These are phyloP conservation scores for Metschnikowia cubensis DNA, from an alignment of 805 yeast species.

Conservation along the genomic window DNA sequence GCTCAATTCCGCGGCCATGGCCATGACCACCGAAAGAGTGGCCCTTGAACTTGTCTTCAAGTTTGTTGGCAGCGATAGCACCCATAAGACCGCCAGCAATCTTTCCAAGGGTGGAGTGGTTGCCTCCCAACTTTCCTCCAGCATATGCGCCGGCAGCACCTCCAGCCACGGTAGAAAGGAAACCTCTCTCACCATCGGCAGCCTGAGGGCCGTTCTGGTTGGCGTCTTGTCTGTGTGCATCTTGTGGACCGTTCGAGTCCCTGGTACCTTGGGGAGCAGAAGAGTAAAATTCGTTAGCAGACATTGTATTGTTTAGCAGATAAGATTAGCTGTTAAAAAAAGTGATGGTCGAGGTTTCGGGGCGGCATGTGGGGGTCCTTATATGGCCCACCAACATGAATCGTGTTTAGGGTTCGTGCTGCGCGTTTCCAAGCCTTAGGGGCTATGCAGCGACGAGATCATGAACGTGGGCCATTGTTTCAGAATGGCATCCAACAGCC, in stretches of 20 bases:
- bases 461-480: neutral
- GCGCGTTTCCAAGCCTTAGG: constrained; percentile 3
- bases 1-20: constrained; percentile 4
- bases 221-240: constrained; percentile 12
- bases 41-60: constrained; percentile 34
- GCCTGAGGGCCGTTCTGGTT: constrained; percentile 14
- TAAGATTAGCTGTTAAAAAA: neutral
- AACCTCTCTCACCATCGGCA: constrained; percentile 26
- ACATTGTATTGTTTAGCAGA: constrained; percentile 32
- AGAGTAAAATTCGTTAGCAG: constrained; percentile 54
- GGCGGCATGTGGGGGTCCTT: neutral
- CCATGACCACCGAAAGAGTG: constrained; percentile 8
- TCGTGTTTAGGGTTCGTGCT: neutral
- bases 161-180: constrained; percentile 25
- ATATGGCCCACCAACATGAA: neutral
- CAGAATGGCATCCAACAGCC: neutral
- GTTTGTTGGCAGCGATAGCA: constrained; percentile 50
- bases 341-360: too few relatives aligned
- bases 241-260: constrained; percentile 7
- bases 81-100: constrained; percentile 54
- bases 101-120: constrained; percentile 42
- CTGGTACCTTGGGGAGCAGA: constrained; percentile 32
- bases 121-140: constrained; percentile 24
- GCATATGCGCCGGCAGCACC: constrained; percentile 39
- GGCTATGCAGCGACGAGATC: constrained; percentile 1